Evolutionary conservation across 805 yeast genomes (phyloP), one percentile per base, ranked within the genome.

Genomic region (Starmerella vaccinii): DNA sequence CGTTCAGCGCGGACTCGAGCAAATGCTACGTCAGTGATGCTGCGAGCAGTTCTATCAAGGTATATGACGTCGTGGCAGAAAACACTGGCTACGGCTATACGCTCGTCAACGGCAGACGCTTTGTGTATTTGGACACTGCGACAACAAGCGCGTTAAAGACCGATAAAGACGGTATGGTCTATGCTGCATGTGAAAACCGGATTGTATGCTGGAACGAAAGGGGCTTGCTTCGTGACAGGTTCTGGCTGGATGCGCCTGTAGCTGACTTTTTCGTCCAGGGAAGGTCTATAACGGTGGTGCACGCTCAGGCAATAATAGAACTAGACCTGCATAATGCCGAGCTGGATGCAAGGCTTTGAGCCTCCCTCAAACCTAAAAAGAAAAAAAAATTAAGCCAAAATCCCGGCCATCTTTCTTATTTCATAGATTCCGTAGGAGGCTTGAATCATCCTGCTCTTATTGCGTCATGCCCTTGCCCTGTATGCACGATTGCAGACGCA

Each of bases 11-110:
- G 5, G 43, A 24, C 30, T 23, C 43, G 21, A 15, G 21, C 15
- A 39, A n/a, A 21, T 39, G 43, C 30, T 39, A 39, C 12, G 23
- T 39, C 30, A 39, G 43, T 23, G 43, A 39, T 39, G 43, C 30
- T 13, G 43, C 19, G n/a, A 39, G 43, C 15, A 18, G 30, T 6
- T 39, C 43, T 10, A 23, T 39, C 21, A 5, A 24, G 2, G 43
- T 21, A 4, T 39, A 39, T 15, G 30, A 24, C 22, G 43, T 39
- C n/a, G 30, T 39, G 32, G 21, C 22, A 4, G 9, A 19, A 5
- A 10, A 39, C 8, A 4, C 16, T 5, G 43, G 43, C 16, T 26
- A 8, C 13, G 43, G 43, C 16, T 26, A 39, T 13, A 24, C 29
- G 43, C 30, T 39, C 21, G 21, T 32, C 10, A 39, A 39, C 12